Conservation (phyloP, 768 basidiomycete genomes). For the Baorangia bicolor region DNA sequence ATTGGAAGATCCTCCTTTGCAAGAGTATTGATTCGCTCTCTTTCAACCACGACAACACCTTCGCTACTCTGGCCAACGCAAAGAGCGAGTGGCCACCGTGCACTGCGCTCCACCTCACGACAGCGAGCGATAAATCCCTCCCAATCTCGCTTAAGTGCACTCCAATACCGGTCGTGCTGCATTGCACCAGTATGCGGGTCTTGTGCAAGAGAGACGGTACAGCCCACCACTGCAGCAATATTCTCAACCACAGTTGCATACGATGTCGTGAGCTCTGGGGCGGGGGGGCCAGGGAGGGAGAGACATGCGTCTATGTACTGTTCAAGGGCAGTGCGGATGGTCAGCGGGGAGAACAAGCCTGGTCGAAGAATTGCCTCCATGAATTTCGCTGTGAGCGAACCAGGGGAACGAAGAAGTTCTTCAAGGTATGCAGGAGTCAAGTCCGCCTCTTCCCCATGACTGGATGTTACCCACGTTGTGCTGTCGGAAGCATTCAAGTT, state of each 20-base stretch:
- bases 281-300: slow-evolving; percentile 55
- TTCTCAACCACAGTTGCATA: slow-evolving; percentile 72
- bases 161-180: slow-evolving; percentile 79
- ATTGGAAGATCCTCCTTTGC: slow-evolving; percentile 69
- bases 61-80: slow-evolving; percentile 42
- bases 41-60: slow-evolving; percentile 65
- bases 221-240: slow-evolving; percentile 83
- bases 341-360: slow-evolving; percentile 81
- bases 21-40: slow-evolving; percentile 70
- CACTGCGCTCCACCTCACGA: slow-evolving; percentile 84
- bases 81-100: slow-evolving; percentile 75
- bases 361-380: slow-evolving; percentile 82
- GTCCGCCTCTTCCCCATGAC: slow-evolving; percentile 69
- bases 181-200: slow-evolving; percentile 79
- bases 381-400: slow-evolving; percentile 76
- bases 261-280: slow-evolving; percentile 55
- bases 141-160: slow-evolving; percentile 88
- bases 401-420: slow-evolving; percentile 68
- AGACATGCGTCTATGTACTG: slow-evolving; percentile 77
- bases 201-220: slow-evolving; percentile 69
- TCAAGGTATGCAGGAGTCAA: slow-evolving; percentile 87
- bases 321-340: slow-evolving; percentile 77
- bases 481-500: slow-evolving; percentile 29
- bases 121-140: slow-evolving; percentile 92
- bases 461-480: slow-evolving; percentile 52